Percentiles rank a stretch among this genome's conserved stretches.
These are phyloP conservation scores for Sarcodon sp. DNA, from an alignment of 768 basidiomycete species.

Conservation along the genomic window DNA sequence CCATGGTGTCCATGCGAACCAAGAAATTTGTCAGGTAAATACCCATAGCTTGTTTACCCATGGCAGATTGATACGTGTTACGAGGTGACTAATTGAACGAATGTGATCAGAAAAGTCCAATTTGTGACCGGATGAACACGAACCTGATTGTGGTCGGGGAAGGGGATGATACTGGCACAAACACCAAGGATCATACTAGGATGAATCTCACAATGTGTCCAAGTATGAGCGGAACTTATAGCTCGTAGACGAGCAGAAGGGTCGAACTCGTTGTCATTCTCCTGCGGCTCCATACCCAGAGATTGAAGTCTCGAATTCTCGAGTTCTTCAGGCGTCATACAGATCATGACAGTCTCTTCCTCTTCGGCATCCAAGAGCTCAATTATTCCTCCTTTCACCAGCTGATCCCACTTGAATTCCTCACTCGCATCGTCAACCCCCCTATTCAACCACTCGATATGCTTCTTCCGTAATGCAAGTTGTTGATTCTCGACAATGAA, in stretches of 20 bases:
- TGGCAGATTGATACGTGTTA: constrained; percentile 99
- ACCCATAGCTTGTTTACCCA: constrained; percentile 99
- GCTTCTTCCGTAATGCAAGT: constrained; percentile 71
- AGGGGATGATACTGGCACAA: constrained; percentile 97
- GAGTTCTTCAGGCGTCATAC: constrained; percentile 94
- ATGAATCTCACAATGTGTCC: constrained; percentile 99
- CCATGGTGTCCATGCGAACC: constrained; percentile 99
- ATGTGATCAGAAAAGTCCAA: constrained; percentile 2
- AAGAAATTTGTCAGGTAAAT: constrained; percentile 97
- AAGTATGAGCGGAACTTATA: constrained; percentile 74
- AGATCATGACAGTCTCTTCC: constrained; percentile 99
- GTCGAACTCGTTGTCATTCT: constrained; percentile 66
- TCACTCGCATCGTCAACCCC: constrained; percentile 46
- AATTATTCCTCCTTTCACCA: constrained; percentile 80
- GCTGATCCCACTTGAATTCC: constrained; percentile 61
- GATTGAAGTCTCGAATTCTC: constrained; percentile 68
- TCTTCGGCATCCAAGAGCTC: constrained; percentile 97
- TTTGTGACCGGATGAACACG: constrained; percentile 12
- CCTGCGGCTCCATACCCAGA: constrained; percentile 40
- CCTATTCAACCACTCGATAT: constrained; percentile 60
- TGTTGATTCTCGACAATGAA: constrained; percentile 95
- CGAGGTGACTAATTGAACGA: constrained; percentile 68
- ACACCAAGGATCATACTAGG: constrained; percentile 98
- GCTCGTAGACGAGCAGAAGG: constrained; percentile 84
- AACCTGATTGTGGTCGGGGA: constrained; percentile 99